Conservation (phyloP, 352 stramenopile genomes). For the Phytophthora pinifolia region DNA sequence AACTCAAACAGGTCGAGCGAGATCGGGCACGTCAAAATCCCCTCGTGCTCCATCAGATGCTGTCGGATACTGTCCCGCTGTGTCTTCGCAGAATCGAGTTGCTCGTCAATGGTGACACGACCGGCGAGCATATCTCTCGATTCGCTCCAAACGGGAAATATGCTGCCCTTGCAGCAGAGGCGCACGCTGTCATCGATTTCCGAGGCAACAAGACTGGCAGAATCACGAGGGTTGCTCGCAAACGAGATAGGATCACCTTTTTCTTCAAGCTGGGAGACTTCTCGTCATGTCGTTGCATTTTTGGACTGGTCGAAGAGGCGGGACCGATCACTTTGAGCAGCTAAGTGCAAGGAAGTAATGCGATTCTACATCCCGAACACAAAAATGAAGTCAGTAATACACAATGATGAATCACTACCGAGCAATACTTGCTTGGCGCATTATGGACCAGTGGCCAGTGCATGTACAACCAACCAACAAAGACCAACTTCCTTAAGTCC, state of each 20-base stretch:
- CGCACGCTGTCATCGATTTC: constrained; percentile 6
- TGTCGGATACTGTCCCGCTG: neutral
- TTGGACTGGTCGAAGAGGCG: neutral
- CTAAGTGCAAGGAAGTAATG: too few species aligned
- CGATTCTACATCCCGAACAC: too few species aligned
- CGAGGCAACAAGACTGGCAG: constrained; percentile 1
- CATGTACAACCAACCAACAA: too few species aligned
- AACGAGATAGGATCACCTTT: neutral
- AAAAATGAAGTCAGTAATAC: too few species aligned
- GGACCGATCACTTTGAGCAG: neutral
- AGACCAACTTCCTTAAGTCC: too few species aligned
- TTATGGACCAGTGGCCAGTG: too few species aligned
- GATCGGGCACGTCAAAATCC: constrained; percentile 17
- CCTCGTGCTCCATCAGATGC: constrained; percentile 10
- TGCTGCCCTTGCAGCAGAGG: neutral
- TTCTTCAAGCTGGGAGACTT: constrained; percentile 10
- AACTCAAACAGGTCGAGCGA: constrained; percentile 16
- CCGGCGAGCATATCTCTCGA: constrained; percentile 3
- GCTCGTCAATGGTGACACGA: constrained; percentile 5
- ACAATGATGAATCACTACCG: too few species aligned
- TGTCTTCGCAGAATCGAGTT: constrained; percentile 5
- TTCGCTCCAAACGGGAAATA: constrained; percentile 6
- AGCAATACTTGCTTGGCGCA: too few species aligned
- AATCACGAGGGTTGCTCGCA: neutral
- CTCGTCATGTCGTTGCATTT: constrained; percentile 5